Evolutionary conservation across 2,329 filamentous ascomycete genomes (phyloP).

Genomic region (Laburnicola sp.): DNA sequence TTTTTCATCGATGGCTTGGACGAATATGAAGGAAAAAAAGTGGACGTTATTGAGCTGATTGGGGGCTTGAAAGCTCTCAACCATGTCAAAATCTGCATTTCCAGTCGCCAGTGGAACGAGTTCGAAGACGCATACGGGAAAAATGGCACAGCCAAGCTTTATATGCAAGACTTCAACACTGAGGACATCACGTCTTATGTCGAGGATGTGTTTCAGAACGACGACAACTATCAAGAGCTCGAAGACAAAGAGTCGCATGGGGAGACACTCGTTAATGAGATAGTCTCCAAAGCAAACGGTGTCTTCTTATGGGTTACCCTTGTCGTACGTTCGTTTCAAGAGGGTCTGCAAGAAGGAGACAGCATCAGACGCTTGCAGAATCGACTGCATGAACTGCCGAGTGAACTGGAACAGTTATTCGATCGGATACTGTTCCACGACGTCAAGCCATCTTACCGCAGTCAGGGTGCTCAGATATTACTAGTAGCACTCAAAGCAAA

Average conservation of each 20-base stretch:
- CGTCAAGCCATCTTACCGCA: slow-evolving; percentile 11
- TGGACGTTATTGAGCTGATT: slow-evolving; percentile 16
- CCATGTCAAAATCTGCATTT: slow-evolving; percentile 15
- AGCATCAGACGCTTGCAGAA: slow-evolving; percentile 5
- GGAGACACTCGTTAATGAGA: slow-evolving; percentile 3
- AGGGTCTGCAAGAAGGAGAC: slow-evolving; percentile 9
- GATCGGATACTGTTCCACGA: slow-evolving; percentile 10
- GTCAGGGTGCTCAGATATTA: slow-evolving; percentile 14
- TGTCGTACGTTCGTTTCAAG: slow-evolving; percentile 8
- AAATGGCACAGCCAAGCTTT: not conserved
- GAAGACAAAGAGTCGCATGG: too few relatives aligned
- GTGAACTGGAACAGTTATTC: slow-evolving; percentile 19
- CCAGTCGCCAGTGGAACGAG: slow-evolving; percentile 13
- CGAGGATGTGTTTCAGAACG: not conserved
- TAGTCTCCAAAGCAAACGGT: slow-evolving; percentile 2
- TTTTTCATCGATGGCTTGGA: slow-evolving; percentile 25
- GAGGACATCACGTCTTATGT: slow-evolving; percentile 17
- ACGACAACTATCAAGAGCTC: not conserved
- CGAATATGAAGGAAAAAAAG: slow-evolving; percentile 16
- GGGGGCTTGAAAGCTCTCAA: slow-evolving; percentile 15
- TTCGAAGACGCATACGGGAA: slow-evolving; percentile 16
- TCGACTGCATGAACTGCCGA: slow-evolving; percentile 14
- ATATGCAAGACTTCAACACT: slow-evolving; percentile 13
- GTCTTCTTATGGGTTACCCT: slow-evolving; percentile 19
- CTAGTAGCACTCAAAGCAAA: not conserved